These are phyloP conservation scores for Fusarium sterilihyphosum DNA, from an alignment of 2,329 filamentous ascomycete species.

Conservation along the genomic window DNA sequence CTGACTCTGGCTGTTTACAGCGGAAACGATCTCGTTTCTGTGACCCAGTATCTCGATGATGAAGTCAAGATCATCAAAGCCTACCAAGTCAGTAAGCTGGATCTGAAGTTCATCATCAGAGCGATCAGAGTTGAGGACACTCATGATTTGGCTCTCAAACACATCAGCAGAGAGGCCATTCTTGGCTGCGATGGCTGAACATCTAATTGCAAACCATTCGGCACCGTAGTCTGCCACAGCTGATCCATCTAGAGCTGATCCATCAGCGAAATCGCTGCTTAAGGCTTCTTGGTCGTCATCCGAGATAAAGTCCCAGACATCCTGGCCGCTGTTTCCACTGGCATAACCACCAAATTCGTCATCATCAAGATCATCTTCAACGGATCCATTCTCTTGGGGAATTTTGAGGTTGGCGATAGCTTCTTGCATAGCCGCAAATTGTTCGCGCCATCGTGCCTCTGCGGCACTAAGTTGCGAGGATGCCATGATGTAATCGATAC, in stretches of 20 bases:
- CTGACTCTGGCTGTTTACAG: slow-evolving; percentile 48
- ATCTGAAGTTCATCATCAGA: slow-evolving; percentile 91
- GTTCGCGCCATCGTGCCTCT: slow-evolving; percentile 80
- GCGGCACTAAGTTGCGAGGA: slow-evolving; percentile 51
- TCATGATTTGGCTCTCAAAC: slow-evolving; percentile 81
- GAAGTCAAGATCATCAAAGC: slow-evolving; percentile 93
- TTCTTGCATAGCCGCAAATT: slow-evolving; percentile 86
- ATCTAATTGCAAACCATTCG: slow-evolving; percentile 78
- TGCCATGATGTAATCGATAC: slow-evolving; percentile 45
- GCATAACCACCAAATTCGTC: slow-evolving; percentile 69
- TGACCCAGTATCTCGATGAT: slow-evolving; percentile 89
- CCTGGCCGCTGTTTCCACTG: slow-evolving; percentile 73
- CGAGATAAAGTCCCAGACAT: slow-evolving; percentile 93
- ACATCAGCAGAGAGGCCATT: slow-evolving; percentile 74
- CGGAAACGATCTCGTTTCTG: slow-evolving; percentile 72
- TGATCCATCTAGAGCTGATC: slow-evolving; percentile 43
- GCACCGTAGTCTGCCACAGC: slow-evolving; percentile 58
- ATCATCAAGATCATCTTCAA: slow-evolving; percentile 65
- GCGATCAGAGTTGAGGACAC: slow-evolving; percentile 73
- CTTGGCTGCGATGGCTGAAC: slow-evolving; percentile 71
- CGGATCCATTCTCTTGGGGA: slow-evolving; percentile 50
- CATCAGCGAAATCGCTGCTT: slow-evolving; percentile 72
- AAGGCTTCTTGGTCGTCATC: slow-evolving; percentile 74
- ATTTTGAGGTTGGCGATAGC: slow-evolving; percentile 79
- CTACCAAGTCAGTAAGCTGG: slow-evolving; percentile 86